A percentile compares a stretch with the other conserved stretches of the same genome.
phyloP scores from a whole-genome alignment of 768 basidiomycete species.

The Lactifluus piperatus region DNA sequence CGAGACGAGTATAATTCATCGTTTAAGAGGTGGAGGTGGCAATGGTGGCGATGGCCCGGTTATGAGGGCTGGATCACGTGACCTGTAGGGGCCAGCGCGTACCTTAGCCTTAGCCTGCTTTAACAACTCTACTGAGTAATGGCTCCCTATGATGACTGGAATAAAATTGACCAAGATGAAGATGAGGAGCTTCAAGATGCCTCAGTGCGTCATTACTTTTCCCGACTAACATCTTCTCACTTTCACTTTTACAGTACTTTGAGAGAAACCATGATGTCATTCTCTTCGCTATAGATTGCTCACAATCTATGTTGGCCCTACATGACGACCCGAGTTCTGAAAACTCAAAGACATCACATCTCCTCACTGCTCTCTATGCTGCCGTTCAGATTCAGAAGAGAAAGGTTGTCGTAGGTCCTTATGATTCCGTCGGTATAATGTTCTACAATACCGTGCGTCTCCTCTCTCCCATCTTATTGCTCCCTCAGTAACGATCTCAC shows the following conservation, averaged over 20 bases:
- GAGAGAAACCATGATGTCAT: conserved; percentile 80
- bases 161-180: conserved; percentile 68
- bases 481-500: not conserved
- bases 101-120: too few relatives aligned
- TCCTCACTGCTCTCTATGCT: conserved; percentile 71
- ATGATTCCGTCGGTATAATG: conserved; percentile 83
- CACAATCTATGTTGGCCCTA: conserved; percentile 76
- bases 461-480: not conserved
- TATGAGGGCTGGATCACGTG: too few relatives aligned
- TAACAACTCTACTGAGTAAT: too few relatives aligned
- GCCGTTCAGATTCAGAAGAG: conserved; percentile 84
- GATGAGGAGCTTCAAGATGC: conserved; percentile 72
- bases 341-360: conserved; percentile 60
- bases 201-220: conserved; percentile 35
- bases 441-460: conserved; percentile 86
- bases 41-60: too few relatives aligned
- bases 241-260: conserved; percentile 39
- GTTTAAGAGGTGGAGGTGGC: too few relatives aligned
- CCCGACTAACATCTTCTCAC: not conserved
- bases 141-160: conserved; percentile 76
- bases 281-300: conserved; percentile 94
- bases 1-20: conserved; percentile 35
- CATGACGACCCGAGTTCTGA: conserved; percentile 58
- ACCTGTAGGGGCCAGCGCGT: too few relatives aligned
- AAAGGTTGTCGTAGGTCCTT: conserved; percentile 83